Evolutionary conservation across 805 yeast genomes (phyloP), one percentile per base, ranked within the genome.

Genomic region (Pichia kluyveri): DNA sequence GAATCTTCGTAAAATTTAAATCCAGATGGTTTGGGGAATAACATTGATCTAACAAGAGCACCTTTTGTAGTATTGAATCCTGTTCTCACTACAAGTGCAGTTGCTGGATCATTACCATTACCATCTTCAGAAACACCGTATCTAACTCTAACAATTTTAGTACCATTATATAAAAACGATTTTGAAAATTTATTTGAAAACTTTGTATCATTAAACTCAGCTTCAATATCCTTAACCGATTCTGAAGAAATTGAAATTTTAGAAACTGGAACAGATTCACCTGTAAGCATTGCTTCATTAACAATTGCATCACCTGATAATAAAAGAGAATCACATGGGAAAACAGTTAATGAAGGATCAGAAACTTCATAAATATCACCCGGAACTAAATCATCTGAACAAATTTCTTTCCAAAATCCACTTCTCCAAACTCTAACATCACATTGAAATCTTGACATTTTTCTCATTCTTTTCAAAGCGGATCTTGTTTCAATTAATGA

Each of bases 61-160:
- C 99, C 99, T 61, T 93, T 93, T 0, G 98, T 91, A 1, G 99
- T 93, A 44, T 86, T 80, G 68, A 93, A 93, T 0, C 99, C 99
- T 0, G 96, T 90, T 49, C 89, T 78, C 11, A 85, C 81, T 17
- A 81, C 96, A 70, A 93, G 69, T 0, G 96, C 99, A 41, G 87
- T 73, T 0, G 96, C 96, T 5, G 86, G 85, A 52, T 77, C 86
- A 51, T 79, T 84, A 12, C 58, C 58, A 3, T 85, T 84, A 53
- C 77, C 84, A 51, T 77, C 83, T 17, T 58, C 60, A 32, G 53
- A 48, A 45, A 72, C 76, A 3, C 85, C 78, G 42, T 83, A 75
- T 53, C 93, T 81, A 46, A 87, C 87, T 56, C 96, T 80, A 44
- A 93, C 79, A 40, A 93, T 76, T 58, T 82, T 86, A 0, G 99